These are phyloP conservation scores for Neurospora sp. DNA, from an alignment of 495 filamentous ascomycete genomes.

Conservation along the genomic window DNA sequence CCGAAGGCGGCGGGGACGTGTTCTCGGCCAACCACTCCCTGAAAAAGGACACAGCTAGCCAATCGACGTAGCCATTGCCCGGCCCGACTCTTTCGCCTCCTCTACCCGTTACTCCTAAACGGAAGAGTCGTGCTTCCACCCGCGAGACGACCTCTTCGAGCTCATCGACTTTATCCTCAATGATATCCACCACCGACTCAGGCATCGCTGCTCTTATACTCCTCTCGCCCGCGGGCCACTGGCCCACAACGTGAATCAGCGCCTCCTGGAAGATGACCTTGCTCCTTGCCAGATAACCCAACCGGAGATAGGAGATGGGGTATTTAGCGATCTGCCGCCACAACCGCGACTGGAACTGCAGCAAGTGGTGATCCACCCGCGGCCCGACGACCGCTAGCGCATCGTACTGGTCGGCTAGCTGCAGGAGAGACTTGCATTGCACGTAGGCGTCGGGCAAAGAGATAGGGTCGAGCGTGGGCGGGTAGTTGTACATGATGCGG, in stretches of 20 bases:
- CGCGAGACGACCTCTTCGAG: slow-evolving; percentile 57
- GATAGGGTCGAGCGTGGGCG: slow-evolving; percentile 65
- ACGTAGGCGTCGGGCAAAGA: slow-evolving; percentile 86
- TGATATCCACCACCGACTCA: slow-evolving; percentile 66
- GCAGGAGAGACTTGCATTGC: slow-evolving; percentile 79
- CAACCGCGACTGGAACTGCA: slow-evolving; percentile 78
- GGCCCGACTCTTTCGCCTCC: slow-evolving; percentile 74
- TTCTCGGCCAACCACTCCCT: slow-evolving; percentile 85
- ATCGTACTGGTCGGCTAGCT: slow-evolving; percentile 84
- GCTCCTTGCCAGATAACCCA: slow-evolving; percentile 74
- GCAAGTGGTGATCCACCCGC: slow-evolving; percentile 82
- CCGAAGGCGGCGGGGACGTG: slow-evolving; percentile 54
- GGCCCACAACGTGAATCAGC: slow-evolving; percentile 81
- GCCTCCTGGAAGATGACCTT: slow-evolving; percentile 86
- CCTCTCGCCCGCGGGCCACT: slow-evolving; percentile 74
- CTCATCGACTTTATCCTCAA: slow-evolving; percentile 85
- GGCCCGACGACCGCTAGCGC: slow-evolving; percentile 77
- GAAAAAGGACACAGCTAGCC: slow-evolving; percentile 77
- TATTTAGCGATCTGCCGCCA: slow-evolving; percentile 95
- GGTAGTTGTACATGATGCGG: slow-evolving; percentile 85
- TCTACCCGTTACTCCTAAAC: slow-evolving; percentile 66
- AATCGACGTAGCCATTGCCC: slow-evolving; percentile 68
- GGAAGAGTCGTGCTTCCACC: slow-evolving; percentile 68
- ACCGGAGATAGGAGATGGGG: slow-evolving; percentile 78
- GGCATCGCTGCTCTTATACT: slow-evolving; percentile 64